Percentiles rank a stretch among this genome's conserved stretches.
Conservation (phyloP, 176 grass and related monocot genomes). For the Sorghum bicolor region Sorghum_bicolor_NCBIv3 NC_012870.2:3720001-3720500, state of each 20-base stretch:
- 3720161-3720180: conserved; percentile 14
- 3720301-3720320: conserved; percentile 47
- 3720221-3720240: conserved; percentile 69
- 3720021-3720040: conserved; percentile 73
- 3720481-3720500: conserved; percentile 73
- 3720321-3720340: conserved; percentile 44
- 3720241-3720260: conserved; percentile 55
- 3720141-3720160: background rate
- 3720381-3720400: conserved; percentile 67
- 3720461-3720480: conserved; percentile 79
- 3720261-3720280: conserved; percentile 62
- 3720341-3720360: conserved; percentile 60
- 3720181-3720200: conserved; percentile 56
- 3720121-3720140: background rate
- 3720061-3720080: background rate
- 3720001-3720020: conserved; percentile 59
- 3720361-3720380: conserved; percentile 89
- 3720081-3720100: conserved; percentile 3
- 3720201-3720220: conserved; percentile 84
- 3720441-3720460: conserved; percentile 55
- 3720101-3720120: conserved; percentile 4
- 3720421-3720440: conserved; percentile 42
- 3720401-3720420: conserved; percentile 40
- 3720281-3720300: conserved; percentile 65
- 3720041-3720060: background rate